Evolutionary conservation across 352 stramenopile species (phyloP).

Genomic region (Phytophthora cryptogea): DNA sequence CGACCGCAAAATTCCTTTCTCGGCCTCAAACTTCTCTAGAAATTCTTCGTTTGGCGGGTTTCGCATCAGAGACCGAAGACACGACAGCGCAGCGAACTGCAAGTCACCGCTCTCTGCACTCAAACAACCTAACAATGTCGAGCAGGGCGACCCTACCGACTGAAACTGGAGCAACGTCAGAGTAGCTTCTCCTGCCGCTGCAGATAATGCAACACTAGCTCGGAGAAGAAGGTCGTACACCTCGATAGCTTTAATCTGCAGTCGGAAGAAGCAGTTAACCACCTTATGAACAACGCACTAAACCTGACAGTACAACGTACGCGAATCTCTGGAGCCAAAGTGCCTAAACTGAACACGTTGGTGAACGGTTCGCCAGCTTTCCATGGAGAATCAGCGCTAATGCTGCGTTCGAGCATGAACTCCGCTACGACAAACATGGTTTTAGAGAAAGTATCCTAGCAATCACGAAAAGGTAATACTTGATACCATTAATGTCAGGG

Average conservation of each 20-base stretch:
- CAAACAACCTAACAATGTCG: constrained; percentile 43
- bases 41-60: constrained; percentile 34
- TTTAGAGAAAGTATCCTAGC: not conserved
- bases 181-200: not conserved
- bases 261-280: not conserved
- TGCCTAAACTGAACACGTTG: constrained; percentile 26
- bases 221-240: constrained; percentile 25
- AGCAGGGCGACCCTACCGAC: constrained; percentile 35
- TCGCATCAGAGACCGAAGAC: constrained; percentile 39
- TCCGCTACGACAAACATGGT: constrained; percentile 28
- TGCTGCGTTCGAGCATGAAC: constrained; percentile 49
- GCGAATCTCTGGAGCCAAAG: constrained; percentile 30
- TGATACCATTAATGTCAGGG: constrained; percentile 49
- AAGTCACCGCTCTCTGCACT: constrained; percentile 29
- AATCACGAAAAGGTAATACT: not conserved
- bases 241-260: constrained; percentile 23
- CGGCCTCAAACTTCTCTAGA: constrained; percentile 34
- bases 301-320: constrained; percentile 15
- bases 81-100: constrained; percentile 43
- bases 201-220: constrained; percentile 9
- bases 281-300: not conserved
- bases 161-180: constrained; percentile 34
- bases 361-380: constrained; percentile 59
- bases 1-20: constrained; percentile 27
- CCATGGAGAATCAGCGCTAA: constrained; percentile 31